phyloP scores from a whole-genome alignment of 352 stramenopile species.

The Proteromonas lacertae region DNA sequence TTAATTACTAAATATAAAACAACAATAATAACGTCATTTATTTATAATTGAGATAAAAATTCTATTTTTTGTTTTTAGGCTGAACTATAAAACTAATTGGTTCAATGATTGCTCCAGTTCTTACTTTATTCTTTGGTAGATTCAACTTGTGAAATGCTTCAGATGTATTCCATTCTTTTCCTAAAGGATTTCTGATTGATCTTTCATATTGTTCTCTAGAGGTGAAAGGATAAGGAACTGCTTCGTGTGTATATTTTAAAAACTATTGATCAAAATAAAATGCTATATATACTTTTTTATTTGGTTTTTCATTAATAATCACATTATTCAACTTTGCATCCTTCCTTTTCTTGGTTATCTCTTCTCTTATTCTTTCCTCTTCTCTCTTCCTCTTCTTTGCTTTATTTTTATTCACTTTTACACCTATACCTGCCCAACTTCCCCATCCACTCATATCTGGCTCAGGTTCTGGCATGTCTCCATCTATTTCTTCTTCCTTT shows the following conservation, averaged over 20 bases:
- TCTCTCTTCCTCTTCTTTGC: background rate
- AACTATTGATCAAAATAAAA: no score
- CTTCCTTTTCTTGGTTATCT: background rate
- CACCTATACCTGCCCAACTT: constrained; percentile 37
- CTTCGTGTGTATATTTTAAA: constrained; percentile 11
- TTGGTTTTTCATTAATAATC: constrained; percentile 31
- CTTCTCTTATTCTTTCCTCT: background rate
- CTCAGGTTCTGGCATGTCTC: constrained; percentile 4
- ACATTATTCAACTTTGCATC: constrained; percentile 11
- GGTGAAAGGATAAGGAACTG: constrained; percentile 87
- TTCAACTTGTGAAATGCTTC: constrained; percentile 51
- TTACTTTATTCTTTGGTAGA: constrained; percentile 57
- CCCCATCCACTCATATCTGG: constrained; percentile 44
- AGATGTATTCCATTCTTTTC: constrained; percentile 63
- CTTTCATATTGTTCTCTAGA: constrained; percentile 81
- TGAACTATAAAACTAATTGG: constrained; percentile 46
- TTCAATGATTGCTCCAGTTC: constrained; percentile 56
- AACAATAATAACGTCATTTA: no score
- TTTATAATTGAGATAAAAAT: no score
- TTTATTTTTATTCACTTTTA: constrained; percentile 3
- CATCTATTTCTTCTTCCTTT: constrained; percentile 1
- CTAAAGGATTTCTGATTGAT: constrained; percentile 61
- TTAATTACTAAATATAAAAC: no score
- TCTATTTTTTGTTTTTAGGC: constrained; percentile 21
- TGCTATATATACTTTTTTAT: constrained; percentile 24